phyloP scores from a whole-genome alignment of 352 stramenopile genomes.

The Globisporangium perplexum region DNA sequence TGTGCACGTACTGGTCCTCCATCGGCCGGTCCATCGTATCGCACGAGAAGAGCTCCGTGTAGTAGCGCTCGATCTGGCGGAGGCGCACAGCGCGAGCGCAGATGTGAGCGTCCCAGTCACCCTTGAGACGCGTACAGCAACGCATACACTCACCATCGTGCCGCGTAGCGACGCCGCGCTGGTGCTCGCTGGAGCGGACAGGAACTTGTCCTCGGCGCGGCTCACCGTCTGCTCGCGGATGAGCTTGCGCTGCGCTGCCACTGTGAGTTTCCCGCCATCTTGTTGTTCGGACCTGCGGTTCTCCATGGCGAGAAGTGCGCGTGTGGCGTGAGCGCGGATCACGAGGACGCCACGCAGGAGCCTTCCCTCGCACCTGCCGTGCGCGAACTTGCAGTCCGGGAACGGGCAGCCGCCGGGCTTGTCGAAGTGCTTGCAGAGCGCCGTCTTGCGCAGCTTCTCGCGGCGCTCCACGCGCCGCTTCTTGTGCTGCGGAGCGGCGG shows the following conservation, averaged over 20 bases:
- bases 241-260: conserved; percentile 73
- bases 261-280: conserved; percentile 47
- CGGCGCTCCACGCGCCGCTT: conserved; percentile 61
- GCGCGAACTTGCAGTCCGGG: conserved; percentile 78
- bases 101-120: not conserved
- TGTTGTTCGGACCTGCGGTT: conserved; percentile 36
- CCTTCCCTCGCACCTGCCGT: conserved; percentile 38
- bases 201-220: conserved; percentile 63
- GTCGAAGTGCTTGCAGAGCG: conserved; percentile 84
- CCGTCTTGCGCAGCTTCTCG: conserved; percentile 68
- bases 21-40: conserved; percentile 60
- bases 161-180: conserved; percentile 44
- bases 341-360: not conserved
- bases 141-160: conserved; percentile 45
- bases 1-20: conserved; percentile 86
- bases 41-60: conserved; percentile 80
- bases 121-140: not conserved
- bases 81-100: not conserved
- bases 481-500: conserved; percentile 22
- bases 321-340: not conserved
- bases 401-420: conserved; percentile 79
- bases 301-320: not conserved
- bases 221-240: conserved; percentile 70
- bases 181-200: conserved; percentile 19
- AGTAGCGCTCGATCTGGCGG: conserved; percentile 83